Evolutionary conservation across 208 protist species (phyloP).

Genomic region (Naegleria lovaniensis): DNA sequence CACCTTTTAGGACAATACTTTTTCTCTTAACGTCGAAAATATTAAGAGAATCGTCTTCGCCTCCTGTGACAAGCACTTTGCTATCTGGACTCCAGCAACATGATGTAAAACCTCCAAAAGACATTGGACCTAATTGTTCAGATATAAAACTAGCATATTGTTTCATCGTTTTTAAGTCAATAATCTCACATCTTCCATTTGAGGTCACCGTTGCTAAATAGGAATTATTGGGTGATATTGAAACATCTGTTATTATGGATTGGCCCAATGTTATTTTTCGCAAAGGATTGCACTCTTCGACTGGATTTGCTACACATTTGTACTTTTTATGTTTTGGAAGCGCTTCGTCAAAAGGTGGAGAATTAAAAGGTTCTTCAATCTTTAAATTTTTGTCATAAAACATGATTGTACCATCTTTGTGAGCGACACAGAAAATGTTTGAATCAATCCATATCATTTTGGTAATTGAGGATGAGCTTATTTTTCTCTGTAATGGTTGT

Average conservation of each 20-base stretch:
- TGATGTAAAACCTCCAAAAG: neutral
- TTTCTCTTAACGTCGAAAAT: neutral
- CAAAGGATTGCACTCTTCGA: too few relatives aligned
- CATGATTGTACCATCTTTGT: neutral
- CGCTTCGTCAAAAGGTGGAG: too few relatives aligned
- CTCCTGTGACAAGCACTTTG: neutral
- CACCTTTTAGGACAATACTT: neutral
- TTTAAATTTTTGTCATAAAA: neutral
- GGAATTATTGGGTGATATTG: neutral
- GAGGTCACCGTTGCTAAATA: neutral
- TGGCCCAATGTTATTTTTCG: too few relatives aligned
- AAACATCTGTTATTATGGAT: neutral
- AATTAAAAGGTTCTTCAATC: neutral
- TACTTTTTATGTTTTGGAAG: too few relatives aligned
- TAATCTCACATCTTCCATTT: neutral
- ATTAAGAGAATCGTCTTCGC: neutral
- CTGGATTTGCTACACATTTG: too few relatives aligned
- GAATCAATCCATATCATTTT: neutral
- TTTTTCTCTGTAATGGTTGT: neutral
- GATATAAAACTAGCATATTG: neutral
- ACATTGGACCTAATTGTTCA: too few relatives aligned
- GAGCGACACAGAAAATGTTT: neutral
- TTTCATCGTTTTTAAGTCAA: neutral
- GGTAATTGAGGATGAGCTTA: neutral
- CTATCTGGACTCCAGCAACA: slow-evolving; percentile 10